Percentiles rank a stretch among this genome's conserved stretches.
These are phyloP conservation scores for Lactarius vividus DNA, from an alignment of 768 basidiomycete species.

Conservation along the genomic window DNA sequence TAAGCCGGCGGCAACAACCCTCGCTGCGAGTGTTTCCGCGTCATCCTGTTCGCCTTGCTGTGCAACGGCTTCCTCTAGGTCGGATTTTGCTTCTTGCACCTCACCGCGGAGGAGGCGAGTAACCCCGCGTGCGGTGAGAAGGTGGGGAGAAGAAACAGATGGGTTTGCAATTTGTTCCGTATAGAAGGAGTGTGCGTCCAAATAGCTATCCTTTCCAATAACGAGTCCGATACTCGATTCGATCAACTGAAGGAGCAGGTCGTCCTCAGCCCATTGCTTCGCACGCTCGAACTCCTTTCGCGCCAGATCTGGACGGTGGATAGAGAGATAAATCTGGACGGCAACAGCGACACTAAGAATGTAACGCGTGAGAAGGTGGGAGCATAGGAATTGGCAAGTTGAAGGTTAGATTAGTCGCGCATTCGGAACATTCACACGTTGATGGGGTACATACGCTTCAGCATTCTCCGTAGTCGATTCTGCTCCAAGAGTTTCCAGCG, in stretches of 20 bases:
- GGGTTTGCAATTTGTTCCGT: slow-evolving; percentile 83
- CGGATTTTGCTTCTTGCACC: slow-evolving; percentile 70
- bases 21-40: slow-evolving; percentile 66
- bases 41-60: slow-evolving; percentile 52
- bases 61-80: slow-evolving; percentile 69
- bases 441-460: slow-evolving; percentile 68
- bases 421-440: slow-evolving; percentile 18
- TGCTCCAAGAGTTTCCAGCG: slow-evolving; percentile 78
- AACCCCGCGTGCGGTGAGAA: slow-evolving; percentile 77
- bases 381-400: neutral
- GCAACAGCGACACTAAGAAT: slow-evolving; percentile 70
- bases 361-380: slow-evolving; percentile 9
- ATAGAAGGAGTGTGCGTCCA: slow-evolving; percentile 59
- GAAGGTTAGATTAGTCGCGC: slow-evolving; percentile 3
- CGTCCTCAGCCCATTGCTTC: slow-evolving; percentile 85
- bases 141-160: slow-evolving; percentile 66
- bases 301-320: slow-evolving; percentile 82
- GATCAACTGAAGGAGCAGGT: slow-evolving; percentile 83
- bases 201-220: slow-evolving; percentile 69
- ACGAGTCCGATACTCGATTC: slow-evolving; percentile 79
- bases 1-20: slow-evolving; percentile 61
- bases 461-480: slow-evolving; percentile 68
- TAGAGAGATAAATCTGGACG: slow-evolving; percentile 87
- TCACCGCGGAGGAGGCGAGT: slow-evolving; percentile 77
- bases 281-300: slow-evolving; percentile 82